Percentiles rank a stretch among this genome's conserved stretches.
These are phyloP conservation scores for Talaromyces sp. DNA, from an alignment of 2,329 filamentous ascomycete genomes.

Conservation along the genomic window DNA sequence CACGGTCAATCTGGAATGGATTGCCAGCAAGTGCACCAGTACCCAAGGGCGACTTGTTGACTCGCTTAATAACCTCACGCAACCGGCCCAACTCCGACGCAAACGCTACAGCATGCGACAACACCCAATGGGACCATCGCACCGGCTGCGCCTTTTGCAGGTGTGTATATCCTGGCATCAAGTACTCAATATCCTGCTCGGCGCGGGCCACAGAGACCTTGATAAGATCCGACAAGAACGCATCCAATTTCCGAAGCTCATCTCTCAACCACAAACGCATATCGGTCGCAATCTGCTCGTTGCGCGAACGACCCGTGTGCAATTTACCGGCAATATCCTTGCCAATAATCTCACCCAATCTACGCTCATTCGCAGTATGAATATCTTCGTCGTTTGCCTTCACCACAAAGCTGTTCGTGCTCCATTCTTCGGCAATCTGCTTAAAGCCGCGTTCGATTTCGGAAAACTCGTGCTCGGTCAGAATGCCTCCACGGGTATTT, in stretches of 20 bases:
- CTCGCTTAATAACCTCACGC: constrained; percentile 64
- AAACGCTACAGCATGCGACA: constrained; percentile 70
- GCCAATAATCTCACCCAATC: constrained; percentile 77
- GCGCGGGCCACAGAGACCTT: constrained; percentile 64
- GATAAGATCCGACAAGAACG: constrained; percentile 63
- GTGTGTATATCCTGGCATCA: constrained; percentile 90
- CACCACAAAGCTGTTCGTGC: constrained; percentile 32
- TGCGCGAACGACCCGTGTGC: constrained; percentile 80
- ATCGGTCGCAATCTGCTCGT: constrained; percentile 85
- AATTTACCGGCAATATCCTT: constrained; percentile 81
- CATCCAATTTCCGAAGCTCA: constrained; percentile 64
- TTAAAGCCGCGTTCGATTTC: constrained; percentile 68
- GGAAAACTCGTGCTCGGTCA: constrained; percentile 66
- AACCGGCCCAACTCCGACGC: constrained; percentile 70
- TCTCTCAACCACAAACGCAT: constrained; percentile 86
- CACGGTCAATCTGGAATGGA: constrained; percentile 74
- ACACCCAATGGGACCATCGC: constrained; percentile 74
- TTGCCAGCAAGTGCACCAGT: constrained; percentile 77
- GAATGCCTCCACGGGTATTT: constrained; percentile 69
- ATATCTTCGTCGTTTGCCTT: constrained; percentile 52
- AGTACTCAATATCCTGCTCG: constrained; percentile 65
- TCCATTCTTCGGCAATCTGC: constrained; percentile 47
- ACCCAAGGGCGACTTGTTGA: constrained; percentile 67
- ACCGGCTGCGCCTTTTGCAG: constrained; percentile 77
- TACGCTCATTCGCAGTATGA: constrained; percentile 66